phyloP scores from a whole-genome alignment of 768 basidiomycete species.

The Amanita fuliginea region DNA sequence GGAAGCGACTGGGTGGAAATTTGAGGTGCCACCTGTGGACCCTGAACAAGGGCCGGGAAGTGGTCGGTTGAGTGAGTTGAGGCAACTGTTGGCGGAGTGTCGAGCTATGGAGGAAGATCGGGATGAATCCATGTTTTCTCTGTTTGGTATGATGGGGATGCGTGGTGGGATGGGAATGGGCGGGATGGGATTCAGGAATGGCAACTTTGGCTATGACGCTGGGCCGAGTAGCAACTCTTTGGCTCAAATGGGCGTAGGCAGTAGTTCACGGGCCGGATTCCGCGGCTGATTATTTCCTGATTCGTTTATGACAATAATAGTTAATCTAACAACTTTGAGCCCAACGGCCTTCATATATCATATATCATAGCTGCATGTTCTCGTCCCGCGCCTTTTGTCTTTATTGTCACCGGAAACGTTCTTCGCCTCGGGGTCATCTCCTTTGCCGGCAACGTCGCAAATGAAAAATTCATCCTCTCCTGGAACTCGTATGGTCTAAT shows the following conservation, averaged over 20 bases:
- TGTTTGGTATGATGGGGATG: constrained; percentile 5
- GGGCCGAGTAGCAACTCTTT: not conserved
- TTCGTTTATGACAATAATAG: too few relatives aligned
- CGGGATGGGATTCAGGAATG: not conserved
- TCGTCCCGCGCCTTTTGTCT: too few relatives aligned
- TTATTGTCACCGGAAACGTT: too few relatives aligned
- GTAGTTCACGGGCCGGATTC: not conserved
- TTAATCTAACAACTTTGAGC: too few relatives aligned
- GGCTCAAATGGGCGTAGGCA: not conserved
- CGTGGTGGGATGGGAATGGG: constrained; percentile 1
- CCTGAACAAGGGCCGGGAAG: constrained; percentile 16
- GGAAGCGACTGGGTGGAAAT: constrained; percentile 13
- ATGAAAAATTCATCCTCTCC: too few relatives aligned
- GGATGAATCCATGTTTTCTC: constrained; percentile 24
- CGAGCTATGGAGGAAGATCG: constrained; percentile 34
- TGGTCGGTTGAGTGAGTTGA: constrained; percentile 28
- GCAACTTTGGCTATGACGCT: not conserved
- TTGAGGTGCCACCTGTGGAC: constrained; percentile 17
- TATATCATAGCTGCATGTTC: too few relatives aligned
- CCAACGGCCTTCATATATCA: too few relatives aligned
- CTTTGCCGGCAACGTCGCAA: too few relatives aligned
- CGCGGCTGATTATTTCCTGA: not conserved
- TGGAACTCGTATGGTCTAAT: too few relatives aligned
- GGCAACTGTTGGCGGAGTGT: constrained; percentile 47
- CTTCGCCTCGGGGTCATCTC: too few relatives aligned